Evolutionary conservation across 495 filamentous ascomycete genomes (phyloP).

Genomic region (Neurospora sp.): DNA sequence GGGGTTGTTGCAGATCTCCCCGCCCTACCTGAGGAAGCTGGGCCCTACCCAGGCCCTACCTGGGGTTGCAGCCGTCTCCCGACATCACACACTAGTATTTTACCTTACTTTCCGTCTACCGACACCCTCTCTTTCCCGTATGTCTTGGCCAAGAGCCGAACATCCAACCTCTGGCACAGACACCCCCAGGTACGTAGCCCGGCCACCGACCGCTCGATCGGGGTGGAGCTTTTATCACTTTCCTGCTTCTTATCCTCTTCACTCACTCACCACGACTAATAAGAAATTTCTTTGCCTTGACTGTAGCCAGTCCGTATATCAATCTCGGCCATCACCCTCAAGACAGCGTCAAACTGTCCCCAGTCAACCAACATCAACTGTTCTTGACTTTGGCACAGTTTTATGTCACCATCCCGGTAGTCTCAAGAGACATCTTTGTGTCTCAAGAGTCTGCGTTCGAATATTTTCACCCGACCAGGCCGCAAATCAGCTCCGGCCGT

Average conservation of each 20-base stretch:
- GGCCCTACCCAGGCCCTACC: not conserved
- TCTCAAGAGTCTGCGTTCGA: not conserved
- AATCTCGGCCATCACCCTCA: conserved; percentile 14
- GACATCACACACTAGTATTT: not conserved
- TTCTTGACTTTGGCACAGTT: not conserved
- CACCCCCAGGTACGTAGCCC: conserved; percentile 18
- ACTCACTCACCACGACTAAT: conserved; percentile 9
- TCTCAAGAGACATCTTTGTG: not conserved
- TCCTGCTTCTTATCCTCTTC: conserved; percentile 10
- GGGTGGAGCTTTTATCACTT: conserved; percentile 15
- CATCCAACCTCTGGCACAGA: not conserved
- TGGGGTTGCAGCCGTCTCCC: not conserved
- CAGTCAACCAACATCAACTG: not conserved
- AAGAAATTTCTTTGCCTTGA: conserved; percentile 9
- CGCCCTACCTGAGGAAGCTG: conserved; percentile 6
- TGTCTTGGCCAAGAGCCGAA: conserved; percentile 9
- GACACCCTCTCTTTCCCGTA: conserved; percentile 13
- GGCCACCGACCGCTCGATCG: conserved; percentile 8
- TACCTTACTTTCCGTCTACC: not conserved
- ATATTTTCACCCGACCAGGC: not conserved
- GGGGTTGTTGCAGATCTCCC: conserved; percentile 20
- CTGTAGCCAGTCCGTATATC: conserved; percentile 10
- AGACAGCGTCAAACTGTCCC: not conserved
- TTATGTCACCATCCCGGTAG: not conserved
- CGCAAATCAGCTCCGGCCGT: conserved; percentile 1